Conservation (phyloP, 1,139 yeast species). For the Blastobotrys buckinghamii region DNA sequence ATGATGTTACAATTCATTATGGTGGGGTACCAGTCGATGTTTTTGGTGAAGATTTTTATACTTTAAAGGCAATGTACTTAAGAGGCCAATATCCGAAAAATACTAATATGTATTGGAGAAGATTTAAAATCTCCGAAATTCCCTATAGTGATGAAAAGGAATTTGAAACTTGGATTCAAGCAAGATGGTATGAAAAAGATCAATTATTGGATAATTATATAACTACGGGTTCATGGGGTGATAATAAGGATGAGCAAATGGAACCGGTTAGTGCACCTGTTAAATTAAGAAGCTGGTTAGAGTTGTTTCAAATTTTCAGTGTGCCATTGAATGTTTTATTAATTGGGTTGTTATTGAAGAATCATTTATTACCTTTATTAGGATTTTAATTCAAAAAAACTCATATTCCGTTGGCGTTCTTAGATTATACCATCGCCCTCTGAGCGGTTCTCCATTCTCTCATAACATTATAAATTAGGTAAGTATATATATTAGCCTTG, state of each 20-base stretch:
- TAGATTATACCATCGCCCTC: no score
- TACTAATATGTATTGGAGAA: slow-evolving; percentile 60
- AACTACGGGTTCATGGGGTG: slow-evolving; percentile 40
- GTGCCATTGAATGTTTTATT: slow-evolving; percentile 30
- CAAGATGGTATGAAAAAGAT: slow-evolving; percentile 80
- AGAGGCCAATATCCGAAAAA: slow-evolving; percentile 65
- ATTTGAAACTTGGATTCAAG: slow-evolving; percentile 72
- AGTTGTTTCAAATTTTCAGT: slow-evolving; percentile 31
- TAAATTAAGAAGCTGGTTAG: slow-evolving; percentile 22
- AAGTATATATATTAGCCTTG: no score
- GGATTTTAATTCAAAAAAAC: no score
- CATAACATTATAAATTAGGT: no score
- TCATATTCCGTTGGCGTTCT: neutral
- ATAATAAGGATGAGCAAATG: slow-evolving; percentile 35
- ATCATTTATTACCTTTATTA: slow-evolving; percentile 11
- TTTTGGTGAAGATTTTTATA: slow-evolving; percentile 73
- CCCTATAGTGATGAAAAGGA: slow-evolving; percentile 51
- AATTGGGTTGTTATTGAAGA: slow-evolving; percentile 15
- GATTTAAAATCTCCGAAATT: slow-evolving; percentile 53
- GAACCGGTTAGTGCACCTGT: slow-evolving; percentile 19
- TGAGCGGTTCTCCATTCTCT: no score
- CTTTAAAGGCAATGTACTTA: slow-evolving; percentile 58
- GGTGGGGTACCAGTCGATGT: slow-evolving; percentile 55
- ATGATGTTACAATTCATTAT: slow-evolving; percentile 82
- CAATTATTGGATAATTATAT: slow-evolving; percentile 54